A percentile compares a stretch with the other conserved stretches of the same genome.
phyloP scores from a whole-genome alignment of 2,329 filamentous ascomycete species.

The Aspergillus sojae region DNA sequence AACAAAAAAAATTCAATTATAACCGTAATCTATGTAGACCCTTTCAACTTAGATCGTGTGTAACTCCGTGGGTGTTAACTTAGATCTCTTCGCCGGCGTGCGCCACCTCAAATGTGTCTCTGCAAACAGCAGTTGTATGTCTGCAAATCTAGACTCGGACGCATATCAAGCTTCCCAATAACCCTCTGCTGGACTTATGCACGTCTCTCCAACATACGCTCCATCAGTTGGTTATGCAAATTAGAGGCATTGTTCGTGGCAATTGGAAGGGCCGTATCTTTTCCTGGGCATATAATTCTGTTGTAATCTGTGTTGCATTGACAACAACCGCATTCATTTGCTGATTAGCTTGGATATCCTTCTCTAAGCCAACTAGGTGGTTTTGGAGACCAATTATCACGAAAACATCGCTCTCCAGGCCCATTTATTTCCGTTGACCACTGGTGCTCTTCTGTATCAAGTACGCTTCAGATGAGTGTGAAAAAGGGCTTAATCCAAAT shows the following conservation, averaged over 20 bases:
- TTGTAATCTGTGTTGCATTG: background rate
- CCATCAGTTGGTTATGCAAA: background rate
- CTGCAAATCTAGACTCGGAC: background rate
- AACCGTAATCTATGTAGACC: background rate
- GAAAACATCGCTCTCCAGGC: background rate
- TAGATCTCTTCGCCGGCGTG: background rate
- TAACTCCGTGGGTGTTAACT: too few species aligned
- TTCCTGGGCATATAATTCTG: background rate
- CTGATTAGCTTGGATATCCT: background rate
- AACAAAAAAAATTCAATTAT: background rate
- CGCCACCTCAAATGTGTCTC: background rate
- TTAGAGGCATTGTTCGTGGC: background rate
- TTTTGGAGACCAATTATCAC: background rate
- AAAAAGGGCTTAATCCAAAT: background rate
- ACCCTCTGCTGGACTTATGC: background rate
- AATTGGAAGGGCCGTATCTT: background rate
- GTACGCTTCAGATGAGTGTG: background rate
- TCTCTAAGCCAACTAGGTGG: background rate
- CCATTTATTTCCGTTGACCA: background rate
- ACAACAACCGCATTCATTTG: background rate
- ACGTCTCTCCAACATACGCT: background rate
- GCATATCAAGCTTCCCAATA: background rate
- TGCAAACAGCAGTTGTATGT: background rate
- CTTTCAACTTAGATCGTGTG: too few species aligned
- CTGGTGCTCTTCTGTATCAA: background rate